Base-by-base conservation (phyloP, 1,139 yeast species). In the Pichia sp. region DNA sequence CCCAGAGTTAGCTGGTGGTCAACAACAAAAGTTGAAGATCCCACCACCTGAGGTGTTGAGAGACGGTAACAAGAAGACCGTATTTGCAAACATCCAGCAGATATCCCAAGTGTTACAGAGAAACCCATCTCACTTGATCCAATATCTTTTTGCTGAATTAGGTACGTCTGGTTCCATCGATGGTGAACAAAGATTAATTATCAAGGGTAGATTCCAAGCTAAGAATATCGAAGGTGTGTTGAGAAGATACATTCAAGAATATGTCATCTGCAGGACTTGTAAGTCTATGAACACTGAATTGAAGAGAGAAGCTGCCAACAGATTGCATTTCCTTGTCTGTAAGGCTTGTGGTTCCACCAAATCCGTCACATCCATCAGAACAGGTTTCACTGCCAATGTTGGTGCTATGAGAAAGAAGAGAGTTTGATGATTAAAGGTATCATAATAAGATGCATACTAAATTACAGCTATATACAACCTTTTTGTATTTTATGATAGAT, bases 101-200 rank as follows among this genome's bases (percentile, higher is more conserved):
- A 91, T 91, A 51, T 77, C 96, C 48, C 85, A 86, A 52, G 91
- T 88, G 42, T 74, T 91, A 69, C 96, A 88, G 66, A 81, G 99
- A 69, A 85, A 88, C 40, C 93, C 96, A 50, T 98, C 91, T 56
- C 98, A 93, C 66, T 80, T 91, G 51, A 91, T 88, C 62, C 96
- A 87, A 68, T 91, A 84, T 65, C 67, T 91, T 64, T 93, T 91
- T 64, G 97, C 98, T 3, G 99, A 91, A 69, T 73, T 91, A 74
- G 99, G 98, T 78, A 91, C 99, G 18, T 86, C 97, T 3, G 99
- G 99, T 59, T 88, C 97, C 41, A 91, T 91, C 45, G 99, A 91
- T 66, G 98, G 97, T 60, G 88, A 87, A 62, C 85, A 87, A 70
- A 81, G 98, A 64, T 75, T 91, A 59, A 88, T 91, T 46, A 87